Evolutionary conservation across 305 asterid species (phyloP).

Genomic region (Caryopteris hybrid): DNA sequence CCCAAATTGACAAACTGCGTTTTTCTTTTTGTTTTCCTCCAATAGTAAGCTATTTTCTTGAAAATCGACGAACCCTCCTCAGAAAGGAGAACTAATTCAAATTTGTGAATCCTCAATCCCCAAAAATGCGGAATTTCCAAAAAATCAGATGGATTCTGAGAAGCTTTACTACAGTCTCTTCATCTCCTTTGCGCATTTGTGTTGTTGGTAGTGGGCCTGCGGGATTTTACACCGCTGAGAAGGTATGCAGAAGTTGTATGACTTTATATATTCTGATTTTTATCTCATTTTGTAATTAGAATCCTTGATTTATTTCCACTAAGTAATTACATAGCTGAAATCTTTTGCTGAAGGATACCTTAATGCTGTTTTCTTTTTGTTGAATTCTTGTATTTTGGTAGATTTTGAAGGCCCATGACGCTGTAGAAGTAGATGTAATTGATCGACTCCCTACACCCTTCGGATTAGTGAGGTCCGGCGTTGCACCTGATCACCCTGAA

Average conservation of each 20-base stretch:
- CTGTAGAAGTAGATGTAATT: constrained; percentile 75
- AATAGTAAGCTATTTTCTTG: not conserved
- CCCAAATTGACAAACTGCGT: too few relatives aligned
- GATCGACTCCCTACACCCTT: constrained; percentile 92
- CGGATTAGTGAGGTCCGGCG: constrained; percentile 93
- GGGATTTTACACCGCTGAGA: constrained; percentile 90
- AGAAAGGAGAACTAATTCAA: not conserved
- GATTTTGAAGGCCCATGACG: constrained; percentile 73
- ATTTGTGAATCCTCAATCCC: not conserved
- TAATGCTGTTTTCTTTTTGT: not conserved
- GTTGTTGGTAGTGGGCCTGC: constrained; percentile 96
- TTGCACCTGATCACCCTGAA: constrained; percentile 97
- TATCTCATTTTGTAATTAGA: not conserved
- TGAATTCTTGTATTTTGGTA: constrained; percentile 19
- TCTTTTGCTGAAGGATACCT: not conserved
- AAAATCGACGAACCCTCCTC: not conserved
- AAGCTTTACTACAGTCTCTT: constrained; percentile 42
- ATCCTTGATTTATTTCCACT: not conserved
- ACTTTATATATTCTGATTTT: not conserved
- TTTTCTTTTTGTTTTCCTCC: too few relatives aligned
- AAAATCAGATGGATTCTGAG: constrained; percentile 36
- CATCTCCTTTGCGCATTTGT: constrained; percentile 58
- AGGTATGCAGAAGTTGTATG: constrained; percentile 35
- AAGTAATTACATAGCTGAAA: not conserved
- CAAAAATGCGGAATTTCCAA: constrained; percentile 31